Base-by-base conservation (phyloP, 164 flowering plant species). In the Vitis rotundifolia region DNA sequence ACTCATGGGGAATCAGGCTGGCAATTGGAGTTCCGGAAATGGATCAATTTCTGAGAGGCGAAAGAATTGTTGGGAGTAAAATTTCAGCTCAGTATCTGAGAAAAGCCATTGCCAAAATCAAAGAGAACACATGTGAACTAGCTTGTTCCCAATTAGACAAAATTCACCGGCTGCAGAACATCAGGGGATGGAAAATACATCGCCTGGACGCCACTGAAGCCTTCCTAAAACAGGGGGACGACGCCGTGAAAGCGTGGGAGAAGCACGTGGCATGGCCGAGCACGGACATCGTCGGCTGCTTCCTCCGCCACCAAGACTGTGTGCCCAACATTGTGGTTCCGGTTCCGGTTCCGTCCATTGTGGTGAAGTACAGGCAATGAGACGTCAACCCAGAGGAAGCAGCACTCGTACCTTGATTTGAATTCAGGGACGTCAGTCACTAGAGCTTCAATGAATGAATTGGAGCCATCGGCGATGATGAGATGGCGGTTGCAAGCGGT, bases 391-490 rank as follows among this genome's bases (percentile, higher is more conserved):
- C 92, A 88, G 0, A 88, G 51, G 68, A 92, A 90, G 57, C 91
- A 85, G 63, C 87, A 89, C 1, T 90, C 91, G 60, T 85, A 89
- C 58, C 74, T 79, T 0, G 78, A 64, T 2, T 77, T 75, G 54
- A 89, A 87, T 3, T 79, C 77, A 8, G 61, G 61, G 13, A 73
- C 68, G 12, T 83, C 83, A 63, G 86, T 75, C 9, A 87, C 88
- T 0, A 94, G 74, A 0, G 91, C 81, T 29, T 88, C 82, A 47
- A 94, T 78, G 79, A 63, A 94, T 0, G 96, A 89, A 59, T 92
- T 94, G 1, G 98, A 94, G 0, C 98, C 98, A 1, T 97, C 98
- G 13, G 88, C 97, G 63, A 94, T 81, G 66, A 94, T 87, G 1
- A 97, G 98, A 6, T 87, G 80, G 14, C 77, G 71, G 49, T 79